Base-by-base conservation (phyloP, 306 rosid species). In the Gynostemma pentaphyllum region DNA sequence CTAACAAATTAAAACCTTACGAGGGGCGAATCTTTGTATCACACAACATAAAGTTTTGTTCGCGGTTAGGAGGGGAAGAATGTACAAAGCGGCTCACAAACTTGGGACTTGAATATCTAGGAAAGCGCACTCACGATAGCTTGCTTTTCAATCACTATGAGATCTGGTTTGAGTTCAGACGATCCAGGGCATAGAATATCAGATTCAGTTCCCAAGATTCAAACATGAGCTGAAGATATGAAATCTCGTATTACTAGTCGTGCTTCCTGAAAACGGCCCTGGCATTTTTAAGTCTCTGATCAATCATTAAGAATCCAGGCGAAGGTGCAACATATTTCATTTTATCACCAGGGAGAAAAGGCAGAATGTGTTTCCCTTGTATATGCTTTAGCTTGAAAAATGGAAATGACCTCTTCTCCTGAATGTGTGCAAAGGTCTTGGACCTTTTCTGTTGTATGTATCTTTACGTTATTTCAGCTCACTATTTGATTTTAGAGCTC, bases 81-180 rank as follows among this genome's bases (percentile, higher is more conserved):
- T 90, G 95, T 62, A 76, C 89, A 3, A 85, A 75, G 76, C 79
- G 75, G 75, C 94, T 90, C n/a, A 45, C 44, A 0, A 75, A 62
- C 66, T 72, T 90, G 67, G 95, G 97, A 68, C 94, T 90, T 36
- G 87, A 87, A 81, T 90, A 76, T 80, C 10, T 85, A 4, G 84
- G 95, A 23, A 90, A 87, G 68, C 84, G 74, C 54, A 83, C 90
- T n/a, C 97, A 90, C 28, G 97, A 87, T 62, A 87, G 97, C 70
- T 63, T 90, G 74, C 83, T 90, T 50, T 90, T 87, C 68, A 87
- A 90, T 77, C 97, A 90, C 70, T 90, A 81, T 15, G 97, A 90
- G 74, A 85, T 90, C 69, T 90, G 97, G 97, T 90, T 81, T 12
- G 88, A 78, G 70, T 90, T 90, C 75, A 79, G 82, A 74, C 76